Evolutionary conservation across 73 alveolate genomes (phyloP).

Genomic region (Paramecium biaurelia): DNA sequence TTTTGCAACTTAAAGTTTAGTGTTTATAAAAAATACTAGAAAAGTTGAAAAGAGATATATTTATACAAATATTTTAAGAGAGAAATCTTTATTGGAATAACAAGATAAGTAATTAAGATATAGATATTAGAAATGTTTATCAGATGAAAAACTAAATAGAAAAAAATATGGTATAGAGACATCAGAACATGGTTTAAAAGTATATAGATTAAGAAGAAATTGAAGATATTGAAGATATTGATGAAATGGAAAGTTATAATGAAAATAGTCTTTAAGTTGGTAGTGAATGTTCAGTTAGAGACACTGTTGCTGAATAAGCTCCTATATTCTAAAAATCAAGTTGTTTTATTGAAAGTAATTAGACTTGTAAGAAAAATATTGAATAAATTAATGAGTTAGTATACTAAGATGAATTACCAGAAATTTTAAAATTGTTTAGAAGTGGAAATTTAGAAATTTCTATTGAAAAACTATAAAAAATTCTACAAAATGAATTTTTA

Average conservation of each 20-base stretch:
- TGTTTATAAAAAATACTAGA: not conserved
- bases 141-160: not conserved
- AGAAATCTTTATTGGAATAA: not conserved
- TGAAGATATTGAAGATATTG: not conserved
- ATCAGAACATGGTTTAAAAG: conserved; percentile 15
- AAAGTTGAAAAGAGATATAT: conserved; percentile 7
- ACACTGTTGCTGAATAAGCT: conserved; percentile 15
- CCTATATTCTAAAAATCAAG: not conserved
- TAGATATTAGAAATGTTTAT: not conserved
- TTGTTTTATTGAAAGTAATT: not conserved
- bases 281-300: not conserved
- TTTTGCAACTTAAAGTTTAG: not conserved
- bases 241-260: not conserved
- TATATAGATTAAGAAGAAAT: not conserved
- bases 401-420: not conserved
- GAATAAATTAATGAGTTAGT: not conserved
- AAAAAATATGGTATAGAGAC: not conserved
- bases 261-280: not conserved
- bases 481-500: not conserved
- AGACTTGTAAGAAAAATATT: not conserved
- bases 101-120: not conserved
- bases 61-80: not conserved
- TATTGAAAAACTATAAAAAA: not conserved
- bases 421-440: not conserved
- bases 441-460: not conserved